Percentiles rank a stretch among this genome's conserved stretches.
phyloP scores from a whole-genome alignment of 768 basidiomycete species.

The Chalciporus pseudorubinellus region DNA sequence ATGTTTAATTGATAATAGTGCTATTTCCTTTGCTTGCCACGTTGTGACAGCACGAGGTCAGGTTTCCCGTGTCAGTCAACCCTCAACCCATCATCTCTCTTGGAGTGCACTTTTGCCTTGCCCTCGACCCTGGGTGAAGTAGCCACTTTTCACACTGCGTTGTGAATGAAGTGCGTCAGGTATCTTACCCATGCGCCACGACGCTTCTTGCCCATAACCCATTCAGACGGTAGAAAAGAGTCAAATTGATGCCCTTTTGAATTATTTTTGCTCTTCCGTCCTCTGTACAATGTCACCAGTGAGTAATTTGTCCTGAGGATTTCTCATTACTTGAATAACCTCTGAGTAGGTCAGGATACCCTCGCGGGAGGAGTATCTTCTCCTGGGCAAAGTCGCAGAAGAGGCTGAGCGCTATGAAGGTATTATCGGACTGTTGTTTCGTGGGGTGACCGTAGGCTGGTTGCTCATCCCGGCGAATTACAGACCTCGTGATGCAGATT shows the following conservation, averaged over 20 bases:
- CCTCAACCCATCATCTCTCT: slow-evolving; percentile 27
- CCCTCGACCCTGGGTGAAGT: slow-evolving; percentile 31
- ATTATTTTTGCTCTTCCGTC: slow-evolving; percentile 11
- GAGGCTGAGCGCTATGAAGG: slow-evolving; percentile 90
- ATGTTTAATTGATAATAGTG: not conserved
- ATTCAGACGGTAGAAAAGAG: slow-evolving; percentile 28
- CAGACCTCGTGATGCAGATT: slow-evolving; percentile 77
- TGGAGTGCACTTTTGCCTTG: slow-evolving; percentile 6
- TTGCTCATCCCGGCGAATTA: slow-evolving; percentile 19
- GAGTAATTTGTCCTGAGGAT: slow-evolving; percentile 10
- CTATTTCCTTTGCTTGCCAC: not conserved
- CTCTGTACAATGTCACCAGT: slow-evolving; percentile 28
- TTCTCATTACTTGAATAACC: slow-evolving; percentile 2
- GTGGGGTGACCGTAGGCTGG: not conserved
- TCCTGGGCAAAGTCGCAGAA: slow-evolving; percentile 80
- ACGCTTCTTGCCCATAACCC: slow-evolving; percentile 33
- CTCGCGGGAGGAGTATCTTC: slow-evolving; percentile 42
- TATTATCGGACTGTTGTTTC: slow-evolving; percentile 29
- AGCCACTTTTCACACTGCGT: slow-evolving; percentile 9
- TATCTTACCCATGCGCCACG: slow-evolving; percentile 11
- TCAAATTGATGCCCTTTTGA: not conserved
- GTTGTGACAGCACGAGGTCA: slow-evolving; percentile 12
- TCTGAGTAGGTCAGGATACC: slow-evolving; percentile 28
- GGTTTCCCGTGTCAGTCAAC: slow-evolving; percentile 16
- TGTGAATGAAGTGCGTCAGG: slow-evolving; percentile 13